Conservation (phyloP, 176 grass and related monocot species). For the Eragrostis nindensis region DNA sequence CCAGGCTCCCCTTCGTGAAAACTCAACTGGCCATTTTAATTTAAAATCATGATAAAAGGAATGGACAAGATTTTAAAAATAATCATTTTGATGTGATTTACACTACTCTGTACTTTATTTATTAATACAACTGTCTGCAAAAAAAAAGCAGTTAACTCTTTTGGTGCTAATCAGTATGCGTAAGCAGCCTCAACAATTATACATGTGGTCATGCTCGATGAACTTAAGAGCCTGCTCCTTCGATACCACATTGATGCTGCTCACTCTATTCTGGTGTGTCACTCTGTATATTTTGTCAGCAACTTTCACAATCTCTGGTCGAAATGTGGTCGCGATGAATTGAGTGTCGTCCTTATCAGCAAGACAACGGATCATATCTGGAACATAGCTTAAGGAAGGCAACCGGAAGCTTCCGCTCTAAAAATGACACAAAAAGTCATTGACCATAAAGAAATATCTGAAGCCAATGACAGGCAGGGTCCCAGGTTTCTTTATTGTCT, state of each 20-base stretch:
- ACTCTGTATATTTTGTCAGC: conserved; percentile 93
- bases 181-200: conserved; percentile 28
- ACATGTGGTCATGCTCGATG: conserved; percentile 88
- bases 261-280: conserved; percentile 90
- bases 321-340: conserved; percentile 89
- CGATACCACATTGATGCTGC: conserved; percentile 75
- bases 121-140: no score
- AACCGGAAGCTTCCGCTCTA: neutral
- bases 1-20: no score
- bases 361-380: conserved; percentile 81
- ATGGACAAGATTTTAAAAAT: no score
- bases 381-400: conserved; percentile 57
- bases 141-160: no score
- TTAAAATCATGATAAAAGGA: no score
- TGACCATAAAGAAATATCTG: conserved; percentile 17
- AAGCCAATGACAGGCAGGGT: neutral
- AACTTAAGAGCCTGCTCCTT: conserved; percentile 89
- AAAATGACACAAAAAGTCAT: neutral
- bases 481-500: neutral
- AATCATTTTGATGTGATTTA: no score
- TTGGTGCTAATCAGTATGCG: no score
- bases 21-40: no score
- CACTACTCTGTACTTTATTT: no score
- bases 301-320: conserved; percentile 80
- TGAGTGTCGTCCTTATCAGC: conserved; percentile 79